A percentile compares a stretch with the other conserved stretches of the same genome.
Evolutionary conservation across 306 rosid species (phyloP).

Genomic region (Mimosa bimucronata): DNA sequence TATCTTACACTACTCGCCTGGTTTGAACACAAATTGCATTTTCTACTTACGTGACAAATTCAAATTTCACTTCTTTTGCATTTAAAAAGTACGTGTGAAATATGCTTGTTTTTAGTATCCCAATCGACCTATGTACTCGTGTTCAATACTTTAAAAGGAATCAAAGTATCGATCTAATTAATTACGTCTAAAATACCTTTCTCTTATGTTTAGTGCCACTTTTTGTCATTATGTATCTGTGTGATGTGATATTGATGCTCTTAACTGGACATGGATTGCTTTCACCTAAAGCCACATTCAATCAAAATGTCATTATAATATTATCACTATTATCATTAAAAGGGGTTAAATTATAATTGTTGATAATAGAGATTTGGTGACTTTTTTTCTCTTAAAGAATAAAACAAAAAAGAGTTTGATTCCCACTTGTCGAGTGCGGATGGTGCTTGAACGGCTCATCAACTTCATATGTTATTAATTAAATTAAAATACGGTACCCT

Average conservation of each 20-base stretch:
- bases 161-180: background rate
- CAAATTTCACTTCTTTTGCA: background rate
- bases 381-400: background rate
- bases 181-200: background rate
- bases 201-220: background rate
- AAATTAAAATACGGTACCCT: background rate
- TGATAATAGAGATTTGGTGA: background rate
- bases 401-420: background rate
- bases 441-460: conserved; percentile 7
- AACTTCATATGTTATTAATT: background rate
- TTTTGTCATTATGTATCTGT: background rate
- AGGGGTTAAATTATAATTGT: background rate
- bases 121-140: background rate
- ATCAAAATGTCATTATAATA: background rate
- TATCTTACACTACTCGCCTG: background rate
- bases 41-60: background rate
- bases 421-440: conserved; percentile 3
- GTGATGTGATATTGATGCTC: background rate
- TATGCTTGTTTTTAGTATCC: background rate
- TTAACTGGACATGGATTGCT: background rate
- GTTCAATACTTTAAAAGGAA: background rate
- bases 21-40: background rate
- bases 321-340: background rate
- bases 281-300: background rate
- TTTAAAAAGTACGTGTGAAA: background rate